Conservation (phyloP, 306 rosid genomes). For the Rosa persica region DNA sequence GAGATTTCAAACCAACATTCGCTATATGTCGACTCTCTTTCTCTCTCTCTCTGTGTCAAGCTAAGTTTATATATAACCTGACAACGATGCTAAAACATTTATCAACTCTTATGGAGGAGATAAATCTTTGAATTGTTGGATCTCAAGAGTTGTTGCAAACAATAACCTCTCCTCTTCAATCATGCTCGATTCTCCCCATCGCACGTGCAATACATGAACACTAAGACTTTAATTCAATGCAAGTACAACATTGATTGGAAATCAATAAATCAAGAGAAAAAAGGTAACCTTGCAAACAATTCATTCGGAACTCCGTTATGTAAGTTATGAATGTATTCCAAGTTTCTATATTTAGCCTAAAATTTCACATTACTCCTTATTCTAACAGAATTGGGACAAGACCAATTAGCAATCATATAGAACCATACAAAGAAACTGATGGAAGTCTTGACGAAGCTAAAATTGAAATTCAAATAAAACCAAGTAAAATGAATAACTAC, state of each 20-base stretch:
- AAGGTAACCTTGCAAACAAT: background rate
- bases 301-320: background rate
- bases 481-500: constrained; percentile 3
- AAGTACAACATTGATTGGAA: background rate
- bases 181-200: constrained; percentile 59
- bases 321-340: no score
- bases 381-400: background rate
- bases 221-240: background rate
- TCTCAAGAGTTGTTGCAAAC: constrained; percentile 59
- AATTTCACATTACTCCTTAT: background rate
- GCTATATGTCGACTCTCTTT: background rate
- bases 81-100: background rate
- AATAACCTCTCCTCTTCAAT: constrained; percentile 46
- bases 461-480: background rate
- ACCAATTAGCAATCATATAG: no score
- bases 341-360: no score
- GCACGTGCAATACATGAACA: constrained; percentile 33
- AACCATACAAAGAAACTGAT: no score
- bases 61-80: background rate
- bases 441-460: background rate
- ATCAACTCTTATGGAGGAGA: no score
- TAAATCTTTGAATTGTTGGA: constrained; percentile 88
- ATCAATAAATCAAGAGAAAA: no score
- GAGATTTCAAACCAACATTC: background rate
- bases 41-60: background rate